Base-by-base conservation (phyloP, 768 basidiomycete species). In the Auricularia sp. region DNA sequence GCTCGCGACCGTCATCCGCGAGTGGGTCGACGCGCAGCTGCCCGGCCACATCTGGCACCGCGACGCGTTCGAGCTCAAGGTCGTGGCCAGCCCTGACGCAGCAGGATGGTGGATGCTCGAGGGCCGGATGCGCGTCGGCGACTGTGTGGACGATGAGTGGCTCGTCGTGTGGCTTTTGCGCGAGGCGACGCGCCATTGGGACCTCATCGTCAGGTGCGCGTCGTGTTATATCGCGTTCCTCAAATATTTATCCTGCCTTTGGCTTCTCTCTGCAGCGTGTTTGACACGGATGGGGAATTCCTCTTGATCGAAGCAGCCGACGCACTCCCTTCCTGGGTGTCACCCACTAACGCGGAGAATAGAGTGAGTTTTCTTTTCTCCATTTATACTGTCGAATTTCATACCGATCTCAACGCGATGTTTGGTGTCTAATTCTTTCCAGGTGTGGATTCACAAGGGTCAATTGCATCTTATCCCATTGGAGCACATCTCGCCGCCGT, bases 131-230 rank as follows among this genome's bases (percentile, higher is more conserved):
- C 80, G 94, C 56, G 90, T 98, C 29, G 96, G 97, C 2, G 97
- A 99, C 75, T 90, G 87, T 62, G 83, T 98, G n/a, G 95, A 99
- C 74, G 97, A 99, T 70, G 97, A 99, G 75, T 99, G 97, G 97
- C 88, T 87, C 72, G 81, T 84, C 14, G 93, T 98, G 18, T 98
- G 92, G 91, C 77, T 98, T 59, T 77, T 98, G 65, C 82, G 80
- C 69, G 83, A 91, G 74, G 79, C 96, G 64, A 88, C 86, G 66
- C 76, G 79, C 47, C 84, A 84, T 66, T 95, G 89, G 88, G 88
- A 93, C 68, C 74, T 94, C 43, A 84, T 83, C 10, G 84, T 93
- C 64, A 87, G 88, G 93, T 94, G 68, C 65, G 82, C 72, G 11
- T 53, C 0, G 29, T 29, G 29, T 29, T 29, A 29, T 29, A 29